Evolutionary conservation across 805 yeast species (phyloP).

Genomic region (Monosporozyma unispora): DNA sequence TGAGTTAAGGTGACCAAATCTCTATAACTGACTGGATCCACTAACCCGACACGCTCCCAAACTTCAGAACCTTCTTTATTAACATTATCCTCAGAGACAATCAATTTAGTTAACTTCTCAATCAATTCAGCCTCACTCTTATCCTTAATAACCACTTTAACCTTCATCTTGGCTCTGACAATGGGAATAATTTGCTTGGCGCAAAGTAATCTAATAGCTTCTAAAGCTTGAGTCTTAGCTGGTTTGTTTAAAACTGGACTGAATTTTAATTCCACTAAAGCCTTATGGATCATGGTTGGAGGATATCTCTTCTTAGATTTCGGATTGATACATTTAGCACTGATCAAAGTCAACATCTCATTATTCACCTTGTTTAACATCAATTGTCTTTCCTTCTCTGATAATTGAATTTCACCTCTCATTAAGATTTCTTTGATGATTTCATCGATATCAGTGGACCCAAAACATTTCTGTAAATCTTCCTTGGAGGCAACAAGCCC

Average conservation of each 20-base stretch:
- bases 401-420: conserved; percentile 90
- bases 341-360: conserved; percentile 72
- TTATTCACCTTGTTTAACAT: conserved; percentile 65
- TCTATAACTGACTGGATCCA: conserved; percentile 80
- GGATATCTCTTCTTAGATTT: conserved; percentile 84
- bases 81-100: conserved; percentile 32
- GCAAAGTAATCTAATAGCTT: conserved; percentile 73
- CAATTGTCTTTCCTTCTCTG: conserved; percentile 84
- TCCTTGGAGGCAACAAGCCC: conserved; percentile 89
- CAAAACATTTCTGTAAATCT: conserved; percentile 66
- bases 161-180: conserved; percentile 88
- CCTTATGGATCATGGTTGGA: conserved; percentile 87
- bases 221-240: conserved; percentile 84
- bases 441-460: conserved; percentile 61
- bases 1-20: conserved; percentile 54
- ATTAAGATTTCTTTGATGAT: conserved; percentile 74
- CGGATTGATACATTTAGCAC: conserved; percentile 89
- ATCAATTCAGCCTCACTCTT: conserved; percentile 31
- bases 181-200: conserved; percentile 82
- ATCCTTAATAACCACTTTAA: conserved; percentile 50
- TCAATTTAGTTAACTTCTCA: conserved; percentile 35
- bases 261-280: conserved; percentile 66
- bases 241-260: conserved; percentile 65
- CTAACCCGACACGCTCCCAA: conserved; percentile 56
- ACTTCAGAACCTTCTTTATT: conserved; percentile 16